Evolutionary conservation across 257 asterid genomes (phyloP).

Genomic region (Anisodus tanguticus): DNA sequence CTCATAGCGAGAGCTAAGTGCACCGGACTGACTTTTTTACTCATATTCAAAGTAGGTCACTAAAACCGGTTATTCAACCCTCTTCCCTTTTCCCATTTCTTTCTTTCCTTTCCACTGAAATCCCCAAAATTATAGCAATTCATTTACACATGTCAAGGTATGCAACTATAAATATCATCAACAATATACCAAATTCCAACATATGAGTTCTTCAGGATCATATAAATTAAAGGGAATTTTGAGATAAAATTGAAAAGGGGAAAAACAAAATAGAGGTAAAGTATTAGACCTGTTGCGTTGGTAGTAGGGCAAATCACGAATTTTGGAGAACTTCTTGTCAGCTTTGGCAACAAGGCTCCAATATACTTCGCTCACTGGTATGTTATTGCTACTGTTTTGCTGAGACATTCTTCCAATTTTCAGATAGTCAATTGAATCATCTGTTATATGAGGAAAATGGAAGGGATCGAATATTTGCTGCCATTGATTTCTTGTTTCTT

Average conservation of each 20-base stretch:
- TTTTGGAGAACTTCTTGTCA: conserved; percentile 94
- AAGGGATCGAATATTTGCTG: not conserved
- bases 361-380: conserved; percentile 88
- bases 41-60: not conserved
- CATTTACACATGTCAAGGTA: not conserved
- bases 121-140: not conserved
- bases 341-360: conserved; percentile 96
- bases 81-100: not conserved
- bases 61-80: too few species aligned
- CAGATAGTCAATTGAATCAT: not conserved
- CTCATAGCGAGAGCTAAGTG: too few species aligned
- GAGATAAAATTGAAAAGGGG: not conserved
- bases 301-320: conserved; percentile 90
- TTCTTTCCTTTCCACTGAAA: not conserved
- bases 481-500: not conserved
- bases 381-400: conserved; percentile 36
- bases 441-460: not conserved
- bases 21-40: not conserved
- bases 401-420: conserved; percentile 51
- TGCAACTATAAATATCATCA: not conserved
- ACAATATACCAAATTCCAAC: not conserved
- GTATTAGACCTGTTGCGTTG: conserved; percentile 72
- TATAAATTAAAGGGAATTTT: not conserved
- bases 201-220: not conserved
- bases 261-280: not conserved